Base-by-base conservation (phyloP, 2,329 filamentous ascomycete species). In the Diaporthe destruens region DNA sequence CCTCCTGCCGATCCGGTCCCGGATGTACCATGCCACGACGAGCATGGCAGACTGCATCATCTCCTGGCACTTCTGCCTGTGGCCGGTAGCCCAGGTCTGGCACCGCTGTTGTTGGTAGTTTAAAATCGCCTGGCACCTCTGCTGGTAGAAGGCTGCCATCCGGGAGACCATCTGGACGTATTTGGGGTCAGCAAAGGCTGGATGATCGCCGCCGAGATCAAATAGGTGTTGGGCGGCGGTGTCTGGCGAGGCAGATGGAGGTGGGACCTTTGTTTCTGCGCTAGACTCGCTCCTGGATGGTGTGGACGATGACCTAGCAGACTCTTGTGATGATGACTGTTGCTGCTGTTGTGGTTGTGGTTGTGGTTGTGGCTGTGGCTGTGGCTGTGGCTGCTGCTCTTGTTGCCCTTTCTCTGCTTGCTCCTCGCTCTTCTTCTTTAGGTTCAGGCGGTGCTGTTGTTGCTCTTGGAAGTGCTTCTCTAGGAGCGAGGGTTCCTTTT, bases 1-100 rank as follows among this genome's bases (percentile, higher is more conserved):
- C 36, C 84, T 80, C 42, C 85, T 81, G 72, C 82, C 80, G 75
- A 86, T 85, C 42, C 84, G 83, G 75, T 86, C 85, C 55, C 85
- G 82, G 55, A 86, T 82, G 75, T 87, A 86, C 85, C 85, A 87
- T 16, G 85, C 85, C 42, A 87, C 84, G 5, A 86, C 83, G 29
- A 87, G 77, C 82, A 86, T 86, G 72, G 85, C 84, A 0, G 85
- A 85, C 75, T 85, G 84, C 79, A 83, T 85, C 81, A 84, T 84
- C 74, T 86, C 85, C 77, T 85, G 84, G 75, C 83, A 85, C 76
- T 84, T 83, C 75, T 85, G 83, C 54, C 84, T 81, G 77, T 86
- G 84, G 77, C 83, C 79, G 75, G 79, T 82, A 71, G 84, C 85
- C 85, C 85, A 86, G 8, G 82, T 82, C 79, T 85, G 84, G 75